A percentile compares a stretch with the other conserved stretches of the same genome.
phyloP scores from a whole-genome alignment of 75 land plant genomes.

The Pseudotsuga menziesii region DNA sequence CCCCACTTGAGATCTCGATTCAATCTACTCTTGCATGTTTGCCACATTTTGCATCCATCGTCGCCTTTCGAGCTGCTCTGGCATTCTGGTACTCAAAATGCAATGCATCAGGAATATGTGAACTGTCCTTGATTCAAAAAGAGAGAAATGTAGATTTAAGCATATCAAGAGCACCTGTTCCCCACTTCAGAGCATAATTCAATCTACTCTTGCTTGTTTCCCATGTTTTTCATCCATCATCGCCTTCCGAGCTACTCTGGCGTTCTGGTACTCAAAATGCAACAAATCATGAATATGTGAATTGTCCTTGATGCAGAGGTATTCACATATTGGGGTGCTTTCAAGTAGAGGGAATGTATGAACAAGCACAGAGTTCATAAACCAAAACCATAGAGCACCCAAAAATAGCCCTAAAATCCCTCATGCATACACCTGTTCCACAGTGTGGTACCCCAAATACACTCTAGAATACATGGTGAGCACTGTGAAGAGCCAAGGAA shows the following conservation, averaged over 20 bases:
- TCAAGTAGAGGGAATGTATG: slow-evolving; percentile 64
- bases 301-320: slow-evolving; percentile 78
- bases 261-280: too few species aligned
- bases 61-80: slow-evolving; percentile 54
- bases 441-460: slow-evolving; percentile 88
- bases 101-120: slow-evolving; percentile 80
- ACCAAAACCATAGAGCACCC: slow-evolving; percentile 68
- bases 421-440: slow-evolving; percentile 84
- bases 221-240: too few species aligned
- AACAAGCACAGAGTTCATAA: slow-evolving; percentile 47
- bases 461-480: slow-evolving; percentile 88
- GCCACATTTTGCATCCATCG: slow-evolving; percentile 5
- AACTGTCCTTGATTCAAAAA: too few species aligned
- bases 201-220: too few species aligned
- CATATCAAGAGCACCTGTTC: too few species aligned
- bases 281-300: too few species aligned
- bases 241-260: too few species aligned
- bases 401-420: slow-evolving; percentile 54
- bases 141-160: too few species aligned
- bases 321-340: slow-evolving; percentile 54
- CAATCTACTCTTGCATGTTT: slow-evolving; percentile 18
- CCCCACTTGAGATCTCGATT: not conserved
- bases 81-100: slow-evolving; percentile 91
- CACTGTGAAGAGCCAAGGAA: slow-evolving; percentile 68
- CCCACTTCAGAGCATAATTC: too few species aligned